Conservation (phyloP, 305 asterid genomes). For the Fraxinus latifolia region DNA sequence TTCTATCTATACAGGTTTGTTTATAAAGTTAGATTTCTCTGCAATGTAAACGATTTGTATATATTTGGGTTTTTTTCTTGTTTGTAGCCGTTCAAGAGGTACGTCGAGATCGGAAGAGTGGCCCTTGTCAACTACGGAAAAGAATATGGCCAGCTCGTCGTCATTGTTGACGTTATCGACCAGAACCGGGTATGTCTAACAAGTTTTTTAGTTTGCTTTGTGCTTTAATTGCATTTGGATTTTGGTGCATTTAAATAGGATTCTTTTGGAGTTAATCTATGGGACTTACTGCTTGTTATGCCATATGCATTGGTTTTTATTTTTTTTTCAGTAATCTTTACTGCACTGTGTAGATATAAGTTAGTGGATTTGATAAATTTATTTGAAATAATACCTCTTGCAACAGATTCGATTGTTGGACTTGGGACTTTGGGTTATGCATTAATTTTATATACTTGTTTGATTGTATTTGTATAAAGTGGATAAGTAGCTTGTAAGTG, state of each 20-base stretch:
- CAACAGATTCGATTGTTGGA: neutral
- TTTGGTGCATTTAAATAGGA: neutral
- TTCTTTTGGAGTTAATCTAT: neutral
- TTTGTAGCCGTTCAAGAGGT: slow-evolving; percentile 79
- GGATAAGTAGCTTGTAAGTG: neutral
- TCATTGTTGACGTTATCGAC: slow-evolving; percentile 76
- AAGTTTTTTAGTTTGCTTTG: neutral
- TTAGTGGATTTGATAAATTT: neutral
- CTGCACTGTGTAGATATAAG: neutral
- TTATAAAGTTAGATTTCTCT: neutral
- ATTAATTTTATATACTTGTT: neutral
- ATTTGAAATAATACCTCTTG: neutral
- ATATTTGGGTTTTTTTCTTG: neutral
- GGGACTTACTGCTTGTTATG: neutral
- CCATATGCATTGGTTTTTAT: neutral
- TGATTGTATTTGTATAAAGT: neutral
- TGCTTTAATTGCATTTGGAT: neutral
- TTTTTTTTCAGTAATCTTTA: neutral
- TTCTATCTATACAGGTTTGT: neutral
- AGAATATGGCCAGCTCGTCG: slow-evolving; percentile 75
- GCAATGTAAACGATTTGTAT: neutral
- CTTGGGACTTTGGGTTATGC: neutral
- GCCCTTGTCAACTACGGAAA: slow-evolving; percentile 73
- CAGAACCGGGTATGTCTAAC: slow-evolving; percentile 54
- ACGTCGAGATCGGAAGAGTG: slow-evolving; percentile 79